A percentile compares a stretch with the other conserved stretches of the same genome.
phyloP scores from a whole-genome alignment of 2,329 filamentous ascomycete genomes.

The Epichloe scottii region DNA sequence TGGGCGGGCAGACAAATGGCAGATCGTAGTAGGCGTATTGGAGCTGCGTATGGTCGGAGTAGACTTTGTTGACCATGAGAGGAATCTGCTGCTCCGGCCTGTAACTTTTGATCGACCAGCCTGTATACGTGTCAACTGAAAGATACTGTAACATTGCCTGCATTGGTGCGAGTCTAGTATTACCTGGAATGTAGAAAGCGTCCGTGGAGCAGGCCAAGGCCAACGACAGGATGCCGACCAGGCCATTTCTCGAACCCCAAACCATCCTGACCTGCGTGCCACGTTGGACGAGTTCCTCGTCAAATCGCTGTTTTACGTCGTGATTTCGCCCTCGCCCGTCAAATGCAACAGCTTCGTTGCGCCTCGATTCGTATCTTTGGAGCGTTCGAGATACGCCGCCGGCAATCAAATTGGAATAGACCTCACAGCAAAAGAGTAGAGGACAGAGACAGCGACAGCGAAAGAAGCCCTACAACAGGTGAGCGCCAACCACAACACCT shows the following conservation, averaged over 20 bases:
- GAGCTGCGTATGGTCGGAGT: slow-evolving; percentile 79
- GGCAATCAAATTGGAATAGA: too few species aligned
- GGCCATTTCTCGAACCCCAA: slow-evolving; percentile 19
- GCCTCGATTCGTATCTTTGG: too few species aligned
- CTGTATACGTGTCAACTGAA: slow-evolving; percentile 23
- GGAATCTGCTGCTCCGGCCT: slow-evolving; percentile 64
- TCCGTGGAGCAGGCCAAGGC: slow-evolving; percentile 26
- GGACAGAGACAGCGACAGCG: too few species aligned
- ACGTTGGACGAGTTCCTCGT: neutral
- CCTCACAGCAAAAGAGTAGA: too few species aligned
- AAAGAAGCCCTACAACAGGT: too few species aligned
- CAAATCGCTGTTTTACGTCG: neutral
- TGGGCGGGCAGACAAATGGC: slow-evolving; percentile 74
- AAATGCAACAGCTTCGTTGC: too few species aligned
- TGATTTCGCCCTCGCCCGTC: neutral
- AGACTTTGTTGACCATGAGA: slow-evolving; percentile 84
- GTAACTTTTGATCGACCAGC: slow-evolving; percentile 76
- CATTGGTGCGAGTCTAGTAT: slow-evolving; percentile 10
- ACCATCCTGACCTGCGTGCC: slow-evolving; percentile 8
- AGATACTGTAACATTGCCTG: neutral
- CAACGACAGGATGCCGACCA: slow-evolving; percentile 30
- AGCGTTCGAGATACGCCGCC: too few species aligned
- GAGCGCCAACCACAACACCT: too few species aligned
- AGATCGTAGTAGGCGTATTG: slow-evolving; percentile 86
- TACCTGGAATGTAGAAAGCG: slow-evolving; percentile 82